Evolutionary conservation across 108 stramenopile genomes (phyloP), one percentile per base, ranked within the genome.

Genomic region (Schizochytrium sp.): DNA sequence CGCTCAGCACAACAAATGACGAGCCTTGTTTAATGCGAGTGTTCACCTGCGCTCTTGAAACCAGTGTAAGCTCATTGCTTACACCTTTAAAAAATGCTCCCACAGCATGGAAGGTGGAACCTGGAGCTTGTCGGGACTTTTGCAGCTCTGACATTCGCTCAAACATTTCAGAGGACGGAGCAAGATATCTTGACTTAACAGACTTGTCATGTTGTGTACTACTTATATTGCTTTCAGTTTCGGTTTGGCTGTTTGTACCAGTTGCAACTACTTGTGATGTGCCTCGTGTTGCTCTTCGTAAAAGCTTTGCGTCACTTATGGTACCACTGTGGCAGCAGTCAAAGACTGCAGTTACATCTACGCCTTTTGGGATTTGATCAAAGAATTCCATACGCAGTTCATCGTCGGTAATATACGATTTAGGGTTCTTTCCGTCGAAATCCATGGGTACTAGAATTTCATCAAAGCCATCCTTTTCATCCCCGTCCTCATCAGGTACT

Each of bases 361-460:
- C 96, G 87, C 95, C 96, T 10, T 73, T 89, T 12, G 91, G 91
- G 93, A 98, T 93, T 38, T 95, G 94, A 59, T 93, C 89, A 13
- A 97, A 93, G 61, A 98, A 90, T n/a, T 90, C 88, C 87, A 93
- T 92, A 61, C 94, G 93, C 38, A 98, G 72, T 19, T 95, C 95
- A 89, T 97, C 97, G 89, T 97, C 97, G 45, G 93, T 61, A 69
- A 98, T 98, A 58, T 97, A 96, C 1, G 97, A 96, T 38, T 92
- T 88, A 2, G 72, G 88, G 76, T 93, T 61, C 19, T 12, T 38
- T 8, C 64, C 15, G 28, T 15, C 2, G 91, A 96, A 98, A 94
- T 98, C 97, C 0, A 97, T 94, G 15, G 97, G 97, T 72, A 97
- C 95, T 90, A 98, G 76, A 4, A 97, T 97, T 90, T 97, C 96